phyloP scores from a whole-genome alignment of 2,329 filamentous ascomycete genomes.

The Trematosphaeria pertusa region DNA sequence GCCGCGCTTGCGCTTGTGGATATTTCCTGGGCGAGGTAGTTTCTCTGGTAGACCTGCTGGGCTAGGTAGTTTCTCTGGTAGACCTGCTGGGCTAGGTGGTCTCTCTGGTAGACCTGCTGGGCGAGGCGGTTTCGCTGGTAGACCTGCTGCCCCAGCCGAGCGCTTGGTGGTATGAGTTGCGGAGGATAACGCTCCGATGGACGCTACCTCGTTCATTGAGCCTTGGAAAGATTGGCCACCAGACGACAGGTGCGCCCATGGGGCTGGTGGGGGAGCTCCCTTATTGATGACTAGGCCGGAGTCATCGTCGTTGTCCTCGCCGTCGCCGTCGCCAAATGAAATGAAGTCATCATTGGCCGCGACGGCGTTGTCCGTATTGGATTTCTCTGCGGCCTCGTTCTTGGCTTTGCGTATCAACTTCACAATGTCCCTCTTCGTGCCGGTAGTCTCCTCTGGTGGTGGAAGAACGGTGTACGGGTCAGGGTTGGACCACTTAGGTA shows the following conservation, averaged over 20 bases:
- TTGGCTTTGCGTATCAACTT: conserved; percentile 91
- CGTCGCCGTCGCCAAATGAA: conserved; percentile 75
- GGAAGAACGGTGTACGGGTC: conserved; percentile 91
- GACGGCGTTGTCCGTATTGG: conserved; percentile 58
- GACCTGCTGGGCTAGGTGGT: too few species aligned
- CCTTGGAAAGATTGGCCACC: conserved; percentile 20
- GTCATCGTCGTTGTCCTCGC: conserved; percentile 42
- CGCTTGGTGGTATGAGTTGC: not conserved
- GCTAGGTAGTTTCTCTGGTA: too few species aligned
- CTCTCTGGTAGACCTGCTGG: too few species aligned
- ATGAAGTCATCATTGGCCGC: conserved; percentile 79
- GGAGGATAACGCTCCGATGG: conserved; percentile 12
- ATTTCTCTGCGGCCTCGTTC: conserved; percentile 62
- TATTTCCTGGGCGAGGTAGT: conserved; percentile 12
- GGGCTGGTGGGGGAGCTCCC: not conserved
- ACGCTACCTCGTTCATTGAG: conserved; percentile 27
- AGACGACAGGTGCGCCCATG: not conserved
- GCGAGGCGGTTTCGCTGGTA: too few species aligned
- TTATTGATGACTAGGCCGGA: not conserved
- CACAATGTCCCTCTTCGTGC: conserved; percentile 85
- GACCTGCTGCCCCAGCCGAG: conserved; percentile 5
- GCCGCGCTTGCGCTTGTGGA: conserved; percentile 72
- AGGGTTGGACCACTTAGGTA: conserved; percentile 92
- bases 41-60: too few species aligned
- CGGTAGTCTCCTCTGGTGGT: conserved; percentile 73